phyloP scores from a whole-genome alignment of 1,284 basidiomycete genomes.

The Trametes polyzona region DNA sequence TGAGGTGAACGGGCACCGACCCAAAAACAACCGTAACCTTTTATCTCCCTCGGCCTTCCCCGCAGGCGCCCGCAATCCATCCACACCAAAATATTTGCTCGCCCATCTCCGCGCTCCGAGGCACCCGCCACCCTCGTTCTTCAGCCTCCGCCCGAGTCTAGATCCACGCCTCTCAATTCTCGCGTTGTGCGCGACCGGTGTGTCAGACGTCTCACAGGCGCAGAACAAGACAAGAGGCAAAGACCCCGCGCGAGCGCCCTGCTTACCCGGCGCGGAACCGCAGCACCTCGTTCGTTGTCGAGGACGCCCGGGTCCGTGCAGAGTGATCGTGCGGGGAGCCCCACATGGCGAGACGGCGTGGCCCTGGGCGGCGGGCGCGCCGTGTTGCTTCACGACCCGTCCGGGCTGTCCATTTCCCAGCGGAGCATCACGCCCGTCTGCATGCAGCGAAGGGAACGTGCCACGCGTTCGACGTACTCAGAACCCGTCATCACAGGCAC shows the following conservation, averaged over 20 bases:
- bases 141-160: background rate
- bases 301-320: no score
- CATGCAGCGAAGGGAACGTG: background rate
- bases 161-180: background rate
- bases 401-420: background rate
- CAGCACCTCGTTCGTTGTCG: no score
- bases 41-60: slow-evolving; percentile 21
- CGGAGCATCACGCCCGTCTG: background rate
- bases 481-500: slow-evolving; percentile 14
- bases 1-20: slow-evolving; percentile 29
- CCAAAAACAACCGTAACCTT: slow-evolving; percentile 16
- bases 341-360: no score
- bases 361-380: background rate
- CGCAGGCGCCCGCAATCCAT: slow-evolving; percentile 13
- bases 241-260: no score
- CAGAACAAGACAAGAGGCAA: background rate
- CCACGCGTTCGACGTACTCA: background rate
- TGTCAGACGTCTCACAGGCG: background rate
- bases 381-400: slow-evolving; percentile 13
- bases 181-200: background rate
- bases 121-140: background rate
- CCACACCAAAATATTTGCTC: slow-evolving; percentile 10
- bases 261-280: no score
- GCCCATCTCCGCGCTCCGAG: background rate
- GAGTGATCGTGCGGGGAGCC: no score